Evolutionary conservation across 495 filamentous ascomycete species (phyloP), one percentile per base, ranked within the genome.

Genomic region (Talaromyces borbonicus): DNA sequence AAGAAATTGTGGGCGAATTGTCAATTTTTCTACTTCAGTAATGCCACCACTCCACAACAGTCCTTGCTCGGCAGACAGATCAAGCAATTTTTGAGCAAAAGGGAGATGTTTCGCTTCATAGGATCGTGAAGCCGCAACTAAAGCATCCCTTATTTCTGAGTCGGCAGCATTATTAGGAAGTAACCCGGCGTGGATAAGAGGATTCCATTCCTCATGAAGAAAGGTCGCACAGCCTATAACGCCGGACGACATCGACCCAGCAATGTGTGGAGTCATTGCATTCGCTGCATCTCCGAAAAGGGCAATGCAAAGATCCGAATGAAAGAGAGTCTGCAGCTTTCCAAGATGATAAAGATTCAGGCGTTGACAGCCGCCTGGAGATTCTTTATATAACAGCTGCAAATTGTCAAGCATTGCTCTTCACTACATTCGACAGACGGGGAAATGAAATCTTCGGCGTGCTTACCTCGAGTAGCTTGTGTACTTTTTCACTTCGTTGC

Each of bases 271-370:
- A 30, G 41, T 44, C 41, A 44, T 44, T 2, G 52, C 49, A 53
- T 57, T 70, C 15, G 56, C 51, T 19, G 47, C 57, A 47, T 61
- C 60, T 8, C 41, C 41, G 19, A 63, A 56, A 14, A 64, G 55
- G 37, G 59, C 63, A 38, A 67, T 59, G 16, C 61, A 51, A 2
- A 61, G 56, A 36, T 68, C 61, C 18, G 57, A 57, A 41, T 73
- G 67, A 29, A 44, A 14, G 12, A 44, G 24, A n/a, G 41, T 30
- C 1, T 32, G 26, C 11, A 44, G 29, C 4, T 44, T 44, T 18
- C 23, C 26, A 8, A 44, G 19, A 29, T 44, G 41, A 5, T 11
- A 19, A 16, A 44, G 20, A n/a, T 44, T 44, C 7, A 30, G 41
- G 8, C 41, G 25, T 29, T 32, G 26, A 12, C 41, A 44, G 16